A percentile compares a stretch with the other conserved stretches of the same genome.
Conservation (phyloP, 2,329 filamentous ascomycete genomes). For the Mycosphaerelloides madeirae region DNA sequence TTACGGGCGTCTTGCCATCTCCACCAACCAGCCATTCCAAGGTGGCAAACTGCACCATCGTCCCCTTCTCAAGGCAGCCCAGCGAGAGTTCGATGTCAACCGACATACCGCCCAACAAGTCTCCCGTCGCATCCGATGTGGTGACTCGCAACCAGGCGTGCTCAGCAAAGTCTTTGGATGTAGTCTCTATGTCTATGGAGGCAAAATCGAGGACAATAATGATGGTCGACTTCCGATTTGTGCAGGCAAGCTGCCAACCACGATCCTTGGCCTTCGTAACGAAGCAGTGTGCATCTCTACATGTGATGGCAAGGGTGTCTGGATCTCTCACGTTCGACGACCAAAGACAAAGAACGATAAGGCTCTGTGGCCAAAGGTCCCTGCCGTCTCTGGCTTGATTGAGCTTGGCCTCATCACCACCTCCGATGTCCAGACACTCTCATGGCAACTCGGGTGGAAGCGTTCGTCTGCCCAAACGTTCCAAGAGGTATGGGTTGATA, state of each 20-base stretch:
- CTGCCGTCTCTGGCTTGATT: slow-evolving; percentile 34
- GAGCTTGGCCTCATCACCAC: slow-evolving; percentile 33
- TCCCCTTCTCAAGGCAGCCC: slow-evolving; percentile 38
- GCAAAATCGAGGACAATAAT: slow-evolving; percentile 34
- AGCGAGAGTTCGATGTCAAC: slow-evolving; percentile 36
- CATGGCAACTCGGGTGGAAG: slow-evolving; percentile 29
- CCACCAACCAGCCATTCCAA: slow-evolving; percentile 34
- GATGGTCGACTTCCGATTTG: slow-evolving; percentile 9
- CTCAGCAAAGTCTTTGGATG: slow-evolving; percentile 36
- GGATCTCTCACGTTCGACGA: slow-evolving; percentile 40
- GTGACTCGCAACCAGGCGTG: slow-evolving; percentile 42
- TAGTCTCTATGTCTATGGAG: slow-evolving; percentile 40
- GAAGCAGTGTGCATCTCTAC: slow-evolving; percentile 36
- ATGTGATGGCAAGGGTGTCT: slow-evolving; percentile 38
- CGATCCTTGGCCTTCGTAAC: slow-evolving; percentile 35
- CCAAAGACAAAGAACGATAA: slow-evolving; percentile 37
- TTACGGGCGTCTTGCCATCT: slow-evolving; percentile 32
- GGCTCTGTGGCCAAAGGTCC: slow-evolving; percentile 41
- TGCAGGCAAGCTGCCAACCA: slow-evolving; percentile 22
- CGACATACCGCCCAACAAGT: slow-evolving; percentile 36
- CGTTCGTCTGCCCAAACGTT: slow-evolving; percentile 30
- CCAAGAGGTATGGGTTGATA: slow-evolving; percentile 41
- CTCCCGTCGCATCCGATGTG: slow-evolving; percentile 41
- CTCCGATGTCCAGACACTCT: slow-evolving; percentile 13
- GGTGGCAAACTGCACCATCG: slow-evolving; percentile 37